A percentile compares a stretch with the other conserved stretches of the same genome.
These are phyloP conservation scores for Posidonia australis DNA, from an alignment of 106 monocot genomes.

Conservation along the genomic window DNA sequence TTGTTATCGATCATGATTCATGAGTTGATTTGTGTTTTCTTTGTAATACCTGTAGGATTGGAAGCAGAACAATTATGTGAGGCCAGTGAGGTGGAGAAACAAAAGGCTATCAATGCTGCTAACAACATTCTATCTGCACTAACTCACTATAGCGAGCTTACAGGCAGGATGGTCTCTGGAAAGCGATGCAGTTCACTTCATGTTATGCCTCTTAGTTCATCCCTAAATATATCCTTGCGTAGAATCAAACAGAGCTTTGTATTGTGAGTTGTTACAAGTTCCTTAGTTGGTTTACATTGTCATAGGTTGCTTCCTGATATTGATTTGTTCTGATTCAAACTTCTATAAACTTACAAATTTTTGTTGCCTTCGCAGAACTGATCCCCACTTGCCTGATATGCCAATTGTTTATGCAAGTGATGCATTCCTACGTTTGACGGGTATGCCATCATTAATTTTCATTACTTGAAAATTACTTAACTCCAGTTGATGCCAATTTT, in stretches of 20 bases:
- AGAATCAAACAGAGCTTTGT: slow-evolving; percentile 99
- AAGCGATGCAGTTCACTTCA: slow-evolving; percentile 35
- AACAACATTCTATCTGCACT: slow-evolving; percentile 49
- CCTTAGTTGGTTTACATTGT: slow-evolving; percentile 9
- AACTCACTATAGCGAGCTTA: slow-evolving; percentile 54
- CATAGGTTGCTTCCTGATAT: slow-evolving; percentile 1
- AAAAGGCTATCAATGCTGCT: slow-evolving; percentile 51
- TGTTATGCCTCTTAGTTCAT: slow-evolving; percentile 39
- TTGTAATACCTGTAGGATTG: slow-evolving; percentile 28
- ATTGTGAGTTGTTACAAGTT: slow-evolving; percentile 82
- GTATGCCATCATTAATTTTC: slow-evolving; percentile 13
- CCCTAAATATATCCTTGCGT: slow-evolving; percentile 76
- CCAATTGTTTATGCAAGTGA: slow-evolving; percentile 96
- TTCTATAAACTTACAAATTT: not conserved
- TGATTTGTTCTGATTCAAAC: not conserved
- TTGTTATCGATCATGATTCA: not conserved
- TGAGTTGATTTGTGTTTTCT: not conserved
- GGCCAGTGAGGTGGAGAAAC: slow-evolving; percentile 58
- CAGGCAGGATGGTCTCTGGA: slow-evolving; percentile 42
- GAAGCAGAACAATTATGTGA: slow-evolving; percentile 53
- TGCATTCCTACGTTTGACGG: slow-evolving; percentile 69
- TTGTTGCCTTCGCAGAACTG: slow-evolving; percentile 50
- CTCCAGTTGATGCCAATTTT: too few species aligned
- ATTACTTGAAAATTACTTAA: not conserved
- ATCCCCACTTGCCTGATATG: slow-evolving; percentile 74